Conservation (phyloP, 345 rosid species). For the Sonneratia alba region DNA sequence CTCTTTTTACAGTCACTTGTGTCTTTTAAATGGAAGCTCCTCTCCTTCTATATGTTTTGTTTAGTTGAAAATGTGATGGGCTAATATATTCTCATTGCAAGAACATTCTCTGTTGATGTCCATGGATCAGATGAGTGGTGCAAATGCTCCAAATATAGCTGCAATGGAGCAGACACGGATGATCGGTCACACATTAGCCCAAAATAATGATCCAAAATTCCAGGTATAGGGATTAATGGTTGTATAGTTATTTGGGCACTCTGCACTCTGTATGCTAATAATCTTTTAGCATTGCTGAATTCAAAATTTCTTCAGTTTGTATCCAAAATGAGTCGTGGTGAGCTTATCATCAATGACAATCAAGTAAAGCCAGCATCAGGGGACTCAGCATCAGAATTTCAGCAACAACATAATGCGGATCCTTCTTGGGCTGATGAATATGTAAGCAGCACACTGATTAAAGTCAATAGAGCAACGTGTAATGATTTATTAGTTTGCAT, state of each 20-base stretch:
- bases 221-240: constrained; percentile 40
- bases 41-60: neutral
- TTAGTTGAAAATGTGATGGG: neutral
- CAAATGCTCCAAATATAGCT: constrained; percentile 48
- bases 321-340: constrained; percentile 99
- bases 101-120: constrained; percentile 66
- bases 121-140: constrained; percentile 56
- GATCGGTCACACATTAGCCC: constrained; percentile 90
- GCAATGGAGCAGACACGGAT: constrained; percentile 95
- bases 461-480: neutral
- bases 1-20: neutral
- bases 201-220: constrained; percentile 85
- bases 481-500: neutral
- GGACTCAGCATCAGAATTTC: constrained; percentile 90
- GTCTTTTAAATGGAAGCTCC: neutral
- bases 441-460: constrained; percentile 30
- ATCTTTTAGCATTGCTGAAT: constrained; percentile 37
- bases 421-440: constrained; percentile 93
- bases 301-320: constrained; percentile 96
- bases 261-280: neutral
- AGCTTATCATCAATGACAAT: constrained; percentile 90
- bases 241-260: too few relatives aligned
- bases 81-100: constrained; percentile 22
- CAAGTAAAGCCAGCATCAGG: constrained; percentile 75
- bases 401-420: constrained; percentile 53